These are phyloP conservation scores for Firmiana major DNA, from an alignment of 345 rosid species.

Conservation along the genomic window DNA sequence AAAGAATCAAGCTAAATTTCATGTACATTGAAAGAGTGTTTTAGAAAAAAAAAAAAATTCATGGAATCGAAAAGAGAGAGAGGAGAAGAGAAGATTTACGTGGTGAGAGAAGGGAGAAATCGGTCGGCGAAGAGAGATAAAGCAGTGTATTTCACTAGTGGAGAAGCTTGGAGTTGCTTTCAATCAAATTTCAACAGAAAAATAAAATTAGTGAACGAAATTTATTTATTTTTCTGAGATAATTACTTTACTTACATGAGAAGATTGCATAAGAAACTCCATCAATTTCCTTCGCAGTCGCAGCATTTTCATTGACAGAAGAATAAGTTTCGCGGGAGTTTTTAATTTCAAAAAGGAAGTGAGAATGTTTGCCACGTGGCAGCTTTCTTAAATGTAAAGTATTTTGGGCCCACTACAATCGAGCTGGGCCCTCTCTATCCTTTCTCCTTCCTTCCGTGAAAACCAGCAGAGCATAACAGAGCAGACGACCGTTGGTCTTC, in stretches of 20 bases:
- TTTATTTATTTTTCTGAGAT: background rate
- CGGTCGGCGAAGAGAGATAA: slow-evolving; percentile 67
- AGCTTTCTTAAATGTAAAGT: background rate
- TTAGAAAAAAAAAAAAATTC: background rate
- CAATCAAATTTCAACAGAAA: slow-evolving; percentile 4
- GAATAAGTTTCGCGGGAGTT: background rate
- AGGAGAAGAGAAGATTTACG: slow-evolving; percentile 24
- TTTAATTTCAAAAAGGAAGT: background rate
- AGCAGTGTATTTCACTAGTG: slow-evolving; percentile 67
- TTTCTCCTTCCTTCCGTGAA: too few relatives aligned
- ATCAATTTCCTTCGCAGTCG: slow-evolving; percentile 6
- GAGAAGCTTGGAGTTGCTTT: slow-evolving; percentile 56
- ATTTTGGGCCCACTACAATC: background rate
- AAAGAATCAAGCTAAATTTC: background rate
- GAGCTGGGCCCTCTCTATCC: background rate
- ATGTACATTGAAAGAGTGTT: background rate
- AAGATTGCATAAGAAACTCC: slow-evolving; percentile 45
- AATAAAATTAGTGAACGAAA: background rate
- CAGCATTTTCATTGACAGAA: background rate
- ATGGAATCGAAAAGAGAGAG: too few relatives aligned
- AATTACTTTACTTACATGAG: slow-evolving; percentile 24
- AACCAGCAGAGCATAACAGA: too few relatives aligned
- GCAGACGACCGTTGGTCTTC: too few relatives aligned
- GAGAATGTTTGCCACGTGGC: background rate
- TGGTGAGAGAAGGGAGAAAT: slow-evolving; percentile 43